Evolutionary conservation across 2,329 filamentous ascomycete species (phyloP).

Genomic region (Teratosphaeria gauchensis): DNA sequence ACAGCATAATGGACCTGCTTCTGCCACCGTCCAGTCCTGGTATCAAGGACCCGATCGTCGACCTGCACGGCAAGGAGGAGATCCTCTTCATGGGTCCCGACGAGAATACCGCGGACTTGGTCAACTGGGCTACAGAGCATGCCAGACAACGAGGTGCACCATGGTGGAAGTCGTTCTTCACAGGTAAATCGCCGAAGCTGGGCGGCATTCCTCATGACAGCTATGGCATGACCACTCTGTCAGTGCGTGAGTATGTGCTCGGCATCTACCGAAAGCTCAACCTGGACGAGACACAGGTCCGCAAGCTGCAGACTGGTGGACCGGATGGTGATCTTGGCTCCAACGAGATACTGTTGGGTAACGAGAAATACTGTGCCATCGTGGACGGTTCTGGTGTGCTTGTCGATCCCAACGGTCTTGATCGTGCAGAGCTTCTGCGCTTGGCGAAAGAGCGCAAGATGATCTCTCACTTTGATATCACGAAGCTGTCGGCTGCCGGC

Average conservation of each 20-base stretch:
- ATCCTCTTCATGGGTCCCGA: constrained; percentile 98
- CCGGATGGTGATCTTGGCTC: constrained; percentile 94
- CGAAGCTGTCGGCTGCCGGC: constrained; percentile 77
- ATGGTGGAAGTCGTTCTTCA: constrained; percentile 99
- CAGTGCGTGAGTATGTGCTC: constrained; percentile 88
- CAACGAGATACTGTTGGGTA: constrained; percentile 92
- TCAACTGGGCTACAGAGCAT: constrained; percentile 98
- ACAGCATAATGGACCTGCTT: constrained; percentile 92
- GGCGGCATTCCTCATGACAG: constrained; percentile 92
- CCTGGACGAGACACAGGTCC: constrained; percentile 72
- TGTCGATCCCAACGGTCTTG: constrained; percentile 80
- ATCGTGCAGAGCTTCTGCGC: constrained; percentile 72
- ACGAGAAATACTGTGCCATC: constrained; percentile 90
- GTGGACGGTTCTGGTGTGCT: constrained; percentile 96
- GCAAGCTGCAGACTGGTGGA: constrained; percentile 95
- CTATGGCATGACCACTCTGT: constrained; percentile 97
- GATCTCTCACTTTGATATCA: constrained; percentile 76
- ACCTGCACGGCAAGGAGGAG: constrained; percentile 87
- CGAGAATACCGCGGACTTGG: constrained; percentile 94
- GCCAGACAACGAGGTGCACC: constrained; percentile 77
- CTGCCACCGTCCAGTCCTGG: constrained; percentile 82
- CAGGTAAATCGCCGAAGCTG: constrained; percentile 90
- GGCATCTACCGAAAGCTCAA: constrained; percentile 95
- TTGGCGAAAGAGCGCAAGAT: constrained; percentile 80
- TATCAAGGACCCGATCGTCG: constrained; percentile 98